These are phyloP conservation scores for Hypoxylon perforatum DNA, from an alignment of 495 filamentous ascomycete genomes.

Conservation along the genomic window DNA sequence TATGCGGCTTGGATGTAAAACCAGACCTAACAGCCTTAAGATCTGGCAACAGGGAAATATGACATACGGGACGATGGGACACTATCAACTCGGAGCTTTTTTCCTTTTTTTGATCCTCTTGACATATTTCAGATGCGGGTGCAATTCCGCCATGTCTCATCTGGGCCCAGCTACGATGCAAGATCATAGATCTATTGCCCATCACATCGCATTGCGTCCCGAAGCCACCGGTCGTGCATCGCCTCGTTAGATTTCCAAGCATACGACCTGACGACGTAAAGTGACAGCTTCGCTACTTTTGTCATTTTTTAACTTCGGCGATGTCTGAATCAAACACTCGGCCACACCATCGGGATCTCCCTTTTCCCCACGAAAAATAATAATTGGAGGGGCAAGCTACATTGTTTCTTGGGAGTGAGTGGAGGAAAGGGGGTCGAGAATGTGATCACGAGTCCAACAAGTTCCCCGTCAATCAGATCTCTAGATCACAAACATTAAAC, in stretches of 20 bases:
- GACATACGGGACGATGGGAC: conserved; percentile 19
- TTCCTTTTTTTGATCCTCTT: conserved; percentile 11
- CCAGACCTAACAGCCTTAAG: conserved; percentile 20
- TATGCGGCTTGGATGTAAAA: neutral
- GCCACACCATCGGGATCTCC: neutral
- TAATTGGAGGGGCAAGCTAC: conserved; percentile 16
- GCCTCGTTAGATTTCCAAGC: conserved; percentile 1
- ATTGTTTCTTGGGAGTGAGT: too few relatives aligned
- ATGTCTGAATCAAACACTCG: too few relatives aligned
- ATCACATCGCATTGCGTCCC: conserved; percentile 1
- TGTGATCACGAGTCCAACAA: conserved; percentile 19
- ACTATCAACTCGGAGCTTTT: conserved; percentile 27
- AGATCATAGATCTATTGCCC: conserved; percentile 27
- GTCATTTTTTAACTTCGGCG: neutral
- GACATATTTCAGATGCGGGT: conserved; percentile 16
- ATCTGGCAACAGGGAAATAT: conserved; percentile 12
- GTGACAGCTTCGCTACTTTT: neutral
- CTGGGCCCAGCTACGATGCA: conserved; percentile 25
- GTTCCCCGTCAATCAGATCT: conserved; percentile 40
- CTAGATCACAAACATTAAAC: conserved; percentile 31
- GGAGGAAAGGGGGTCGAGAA: conserved; percentile 5
- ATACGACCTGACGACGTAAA: conserved; percentile 1
- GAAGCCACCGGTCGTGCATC: neutral
- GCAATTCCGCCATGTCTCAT: conserved; percentile 29
- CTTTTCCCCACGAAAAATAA: conserved; percentile 11